These are phyloP conservation scores for Coprinopsis cinerea DNA, from an alignment of 768 basidiomycete genomes.

Conservation along the genomic window DNA sequence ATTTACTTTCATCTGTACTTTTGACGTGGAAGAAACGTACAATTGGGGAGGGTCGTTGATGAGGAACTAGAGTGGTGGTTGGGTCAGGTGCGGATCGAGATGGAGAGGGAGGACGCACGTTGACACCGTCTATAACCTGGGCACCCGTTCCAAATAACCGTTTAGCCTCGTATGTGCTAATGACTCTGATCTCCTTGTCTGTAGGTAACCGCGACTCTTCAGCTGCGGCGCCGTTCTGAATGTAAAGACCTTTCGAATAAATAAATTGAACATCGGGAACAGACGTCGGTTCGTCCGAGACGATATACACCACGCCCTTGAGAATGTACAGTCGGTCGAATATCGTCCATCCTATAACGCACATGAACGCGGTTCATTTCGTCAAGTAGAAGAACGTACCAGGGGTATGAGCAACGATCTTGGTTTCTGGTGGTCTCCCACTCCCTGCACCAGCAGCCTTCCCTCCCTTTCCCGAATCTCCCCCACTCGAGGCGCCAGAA, in stretches of 20 bases:
- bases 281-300: conserved; percentile 61
- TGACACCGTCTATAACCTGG: conserved; percentile 69
- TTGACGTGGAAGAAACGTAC: conserved; percentile 34
- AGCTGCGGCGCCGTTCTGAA: conserved; percentile 52
- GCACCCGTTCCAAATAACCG: conserved; percentile 69
- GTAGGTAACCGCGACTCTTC: conserved; percentile 61
- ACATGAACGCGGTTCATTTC: conserved; percentile 3
- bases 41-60: conserved; percentile 85
- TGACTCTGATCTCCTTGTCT: conserved; percentile 72
- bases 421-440: conserved; percentile 47
- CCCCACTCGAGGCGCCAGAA: neutral
- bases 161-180: conserved; percentile 62
- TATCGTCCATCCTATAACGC: conserved; percentile 78
- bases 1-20: neutral
- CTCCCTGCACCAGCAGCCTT: conserved; percentile 25
- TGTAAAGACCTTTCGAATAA: conserved; percentile 59
- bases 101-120: conserved; percentile 33
- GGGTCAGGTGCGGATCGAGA: neutral
- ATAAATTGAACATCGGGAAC: conserved; percentile 66
- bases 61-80: conserved; percentile 46
- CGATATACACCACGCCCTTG: conserved; percentile 79
- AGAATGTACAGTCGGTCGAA: conserved; percentile 77
- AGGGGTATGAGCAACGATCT: conserved; percentile 69
- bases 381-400: conserved; percentile 35
- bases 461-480: neutral